A percentile compares a stretch with the other conserved stretches of the same genome.
These are phyloP conservation scores for Pelagomonas calceolata DNA, from an alignment of 108 stramenopile genomes.

Conservation along the genomic window DNA sequence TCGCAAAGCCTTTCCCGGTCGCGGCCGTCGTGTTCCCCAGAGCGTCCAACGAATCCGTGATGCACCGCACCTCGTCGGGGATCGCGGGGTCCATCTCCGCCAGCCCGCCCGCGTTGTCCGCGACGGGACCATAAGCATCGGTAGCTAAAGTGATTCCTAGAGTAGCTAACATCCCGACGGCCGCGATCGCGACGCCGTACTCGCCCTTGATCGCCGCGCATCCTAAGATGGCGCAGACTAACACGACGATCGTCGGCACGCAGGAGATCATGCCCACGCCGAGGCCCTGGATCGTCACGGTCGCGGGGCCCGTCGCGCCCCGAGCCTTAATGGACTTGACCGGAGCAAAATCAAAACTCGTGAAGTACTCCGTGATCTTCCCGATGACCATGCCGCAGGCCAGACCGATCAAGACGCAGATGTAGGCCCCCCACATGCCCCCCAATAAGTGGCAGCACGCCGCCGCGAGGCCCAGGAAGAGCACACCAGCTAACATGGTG, in stretches of 20 bases:
- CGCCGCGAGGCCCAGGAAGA: slow-evolving; percentile 46
- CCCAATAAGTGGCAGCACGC: slow-evolving; percentile 29
- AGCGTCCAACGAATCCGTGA: slow-evolving; percentile 85
- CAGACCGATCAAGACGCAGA: slow-evolving; percentile 69
- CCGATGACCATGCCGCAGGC: slow-evolving; percentile 77
- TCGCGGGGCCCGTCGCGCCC: slow-evolving; percentile 78
- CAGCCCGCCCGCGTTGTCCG: slow-evolving; percentile 89
- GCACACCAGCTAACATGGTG: slow-evolving; percentile 55
- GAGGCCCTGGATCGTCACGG: slow-evolving; percentile 85
- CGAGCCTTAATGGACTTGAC: slow-evolving; percentile 66
- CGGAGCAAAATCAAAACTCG: slow-evolving; percentile 70
- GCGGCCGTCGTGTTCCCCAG: slow-evolving; percentile 93
- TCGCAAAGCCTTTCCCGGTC: slow-evolving; percentile 91
- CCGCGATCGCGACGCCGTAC: slow-evolving; percentile 85
- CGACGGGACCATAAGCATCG: slow-evolving; percentile 87
- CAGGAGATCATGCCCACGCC: slow-evolving; percentile 75
- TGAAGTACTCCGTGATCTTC: slow-evolving; percentile 86
- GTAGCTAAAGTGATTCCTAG: slow-evolving; percentile 81
- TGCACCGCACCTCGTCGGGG: slow-evolving; percentile 64
- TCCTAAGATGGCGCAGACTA: slow-evolving; percentile 65
- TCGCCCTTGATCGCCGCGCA: slow-evolving; percentile 63
- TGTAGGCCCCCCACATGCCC: slow-evolving; percentile 48
- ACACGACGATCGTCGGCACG: slow-evolving; percentile 70
- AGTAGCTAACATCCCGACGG: slow-evolving; percentile 85
- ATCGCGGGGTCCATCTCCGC: slow-evolving; percentile 75